phyloP scores from a whole-genome alignment of 2,329 filamentous ascomycete genomes.

The Ilyonectria mors-panacis region DNA sequence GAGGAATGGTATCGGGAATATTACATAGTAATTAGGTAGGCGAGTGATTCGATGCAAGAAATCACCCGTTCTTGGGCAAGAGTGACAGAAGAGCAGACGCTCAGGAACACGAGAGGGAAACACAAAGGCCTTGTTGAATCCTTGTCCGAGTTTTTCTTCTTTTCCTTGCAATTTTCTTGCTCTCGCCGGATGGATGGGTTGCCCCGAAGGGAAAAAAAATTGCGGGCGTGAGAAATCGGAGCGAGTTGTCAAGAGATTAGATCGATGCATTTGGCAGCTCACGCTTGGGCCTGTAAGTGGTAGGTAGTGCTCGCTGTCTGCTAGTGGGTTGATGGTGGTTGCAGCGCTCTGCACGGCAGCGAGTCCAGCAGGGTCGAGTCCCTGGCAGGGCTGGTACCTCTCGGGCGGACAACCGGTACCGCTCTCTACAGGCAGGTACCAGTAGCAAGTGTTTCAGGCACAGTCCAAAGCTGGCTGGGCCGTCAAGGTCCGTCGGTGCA shows the following conservation, averaged over 20 bases:
- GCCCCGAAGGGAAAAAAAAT: neutral
- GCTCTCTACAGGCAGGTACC: constrained; percentile 17
- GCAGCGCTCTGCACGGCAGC: neutral
- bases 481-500: neutral
- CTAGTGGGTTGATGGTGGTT: constrained; percentile 9
- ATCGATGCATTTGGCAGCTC: constrained; percentile 3
- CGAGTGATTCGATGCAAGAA: neutral
- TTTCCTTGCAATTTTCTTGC: neutral
- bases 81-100: neutral
- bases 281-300: neutral
- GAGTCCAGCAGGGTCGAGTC: constrained; percentile 1
- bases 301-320: neutral
- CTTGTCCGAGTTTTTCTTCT: neutral
- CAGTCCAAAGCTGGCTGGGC: constrained; percentile 18
- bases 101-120: neutral
- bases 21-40: neutral
- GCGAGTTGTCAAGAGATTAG: constrained; percentile 3
- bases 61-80: neutral
- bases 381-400: constrained; percentile 4
- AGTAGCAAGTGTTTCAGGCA: constrained; percentile 25
- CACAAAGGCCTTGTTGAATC: neutral
- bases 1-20: constrained; percentile 17
- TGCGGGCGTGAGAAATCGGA: constrained; percentile 6
- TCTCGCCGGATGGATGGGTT: neutral
- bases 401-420: constrained; percentile 8